These are phyloP conservation scores for Alternaria triticina DNA, from an alignment of 2,329 filamentous ascomycete genomes.

Conservation along the genomic window DNA sequence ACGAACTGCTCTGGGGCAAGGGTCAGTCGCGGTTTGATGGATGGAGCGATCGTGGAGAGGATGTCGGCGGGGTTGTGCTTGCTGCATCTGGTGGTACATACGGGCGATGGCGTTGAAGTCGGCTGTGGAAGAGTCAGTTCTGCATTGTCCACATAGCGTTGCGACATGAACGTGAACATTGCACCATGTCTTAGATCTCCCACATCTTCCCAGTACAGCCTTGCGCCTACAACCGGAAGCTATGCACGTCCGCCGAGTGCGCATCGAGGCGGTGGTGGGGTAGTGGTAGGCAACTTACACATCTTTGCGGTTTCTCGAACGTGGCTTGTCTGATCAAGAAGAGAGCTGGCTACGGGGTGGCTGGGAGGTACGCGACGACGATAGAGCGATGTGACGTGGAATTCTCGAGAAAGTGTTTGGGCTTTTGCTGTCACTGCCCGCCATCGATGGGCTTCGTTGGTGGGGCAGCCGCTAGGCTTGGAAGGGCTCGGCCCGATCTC, in stretches of 20 bases:
- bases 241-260: not conserved
- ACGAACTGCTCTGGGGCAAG: conserved; percentile 77
- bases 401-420: conserved; percentile 23
- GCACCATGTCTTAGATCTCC: not conserved
- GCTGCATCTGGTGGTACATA: conserved; percentile 7
- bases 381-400: conserved; percentile 9
- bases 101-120: conserved; percentile 21
- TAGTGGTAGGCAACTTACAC: conserved; percentile 13
- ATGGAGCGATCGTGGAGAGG: not conserved
- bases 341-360: not conserved
- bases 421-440: conserved; percentile 30
- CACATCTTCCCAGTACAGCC: not conserved
- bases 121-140: conserved; percentile 10
- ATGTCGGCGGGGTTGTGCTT: not conserved
- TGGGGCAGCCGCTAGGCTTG: conserved; percentile 30
- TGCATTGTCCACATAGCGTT: rapidly evolving
- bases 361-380: conserved; percentile 13
- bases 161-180: not conserved
- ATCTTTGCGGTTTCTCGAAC: conserved; percentile 11
- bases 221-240: not conserved
- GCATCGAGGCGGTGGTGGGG: conserved; percentile 13
- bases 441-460: conserved; percentile 29
- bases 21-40: conserved; percentile 20
- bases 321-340: not conserved
- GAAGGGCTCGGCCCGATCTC: conserved; percentile 25